Conservation (phyloP, 2,329 filamentous ascomycete genomes). For the Epichloe amarillans region DNA sequence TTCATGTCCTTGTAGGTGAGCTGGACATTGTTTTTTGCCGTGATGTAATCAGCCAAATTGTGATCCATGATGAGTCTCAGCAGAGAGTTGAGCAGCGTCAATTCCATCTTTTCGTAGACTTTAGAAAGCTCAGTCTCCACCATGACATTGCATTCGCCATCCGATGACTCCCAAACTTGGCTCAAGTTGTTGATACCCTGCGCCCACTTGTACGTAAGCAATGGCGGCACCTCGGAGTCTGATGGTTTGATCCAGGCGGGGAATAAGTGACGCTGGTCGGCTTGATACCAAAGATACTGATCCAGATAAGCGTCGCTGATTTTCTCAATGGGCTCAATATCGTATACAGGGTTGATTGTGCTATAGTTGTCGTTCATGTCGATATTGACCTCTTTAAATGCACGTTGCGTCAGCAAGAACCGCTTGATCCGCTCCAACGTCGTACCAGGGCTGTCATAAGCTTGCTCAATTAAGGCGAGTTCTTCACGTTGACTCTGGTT, state of each 20-base stretch:
- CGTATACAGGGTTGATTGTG: constrained; percentile 97
- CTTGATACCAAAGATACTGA: constrained; percentile 98
- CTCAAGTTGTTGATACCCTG: constrained; percentile 98
- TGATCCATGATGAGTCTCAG: constrained; percentile 97
- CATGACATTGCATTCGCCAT: constrained; percentile 97
- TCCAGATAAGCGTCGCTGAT: constrained; percentile 98
- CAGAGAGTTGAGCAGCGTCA: constrained; percentile 87
- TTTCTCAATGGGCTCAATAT: constrained; percentile 98
- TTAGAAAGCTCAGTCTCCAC: constrained; percentile 98
- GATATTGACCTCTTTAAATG: constrained; percentile 98
- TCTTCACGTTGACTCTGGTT: constrained; percentile 98
- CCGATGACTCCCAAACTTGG: constrained; percentile 84
- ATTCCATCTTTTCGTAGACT: constrained; percentile 97
- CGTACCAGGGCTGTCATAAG: constrained; percentile 93
- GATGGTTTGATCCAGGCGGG: constrained; percentile 99
- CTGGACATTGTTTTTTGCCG: constrained; percentile 98
- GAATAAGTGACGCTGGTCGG: constrained; percentile 92
- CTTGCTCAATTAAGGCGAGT: constrained; percentile 90
- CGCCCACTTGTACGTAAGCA: constrained; percentile 96
- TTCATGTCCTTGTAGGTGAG: constrained; percentile 99
- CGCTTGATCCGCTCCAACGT: constrained; percentile 94
- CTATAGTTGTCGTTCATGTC: constrained; percentile 99
- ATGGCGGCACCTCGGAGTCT: constrained; percentile 88
- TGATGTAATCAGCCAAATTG: constrained; percentile 97
- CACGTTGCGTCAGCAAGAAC: constrained; percentile 89